Percentiles rank a stretch among this genome's conserved stretches.
These are phyloP conservation scores for Argentina anserina DNA, from an alignment of 306 rosid species.

Conservation along the genomic window DNA sequence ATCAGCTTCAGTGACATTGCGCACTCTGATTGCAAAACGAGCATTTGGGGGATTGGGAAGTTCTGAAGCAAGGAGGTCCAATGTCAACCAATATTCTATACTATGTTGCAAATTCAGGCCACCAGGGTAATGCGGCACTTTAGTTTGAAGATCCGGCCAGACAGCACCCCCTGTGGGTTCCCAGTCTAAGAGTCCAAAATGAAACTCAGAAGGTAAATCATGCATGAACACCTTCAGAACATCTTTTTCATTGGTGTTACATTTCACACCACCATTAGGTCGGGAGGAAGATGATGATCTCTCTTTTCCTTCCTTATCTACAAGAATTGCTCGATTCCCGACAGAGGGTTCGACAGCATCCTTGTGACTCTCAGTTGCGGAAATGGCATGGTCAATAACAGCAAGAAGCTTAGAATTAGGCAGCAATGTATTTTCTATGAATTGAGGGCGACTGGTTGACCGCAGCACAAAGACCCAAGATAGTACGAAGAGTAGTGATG, in stretches of 20 bases:
- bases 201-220: constrained; percentile 62
- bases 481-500: constrained; percentile 44
- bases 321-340: constrained; percentile 45
- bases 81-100: constrained; percentile 77
- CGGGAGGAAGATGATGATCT: constrained; percentile 5
- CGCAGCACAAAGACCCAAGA: constrained; percentile 67
- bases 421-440: constrained; percentile 27
- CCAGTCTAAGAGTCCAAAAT: constrained; percentile 71
- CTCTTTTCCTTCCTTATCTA: constrained; percentile 27
- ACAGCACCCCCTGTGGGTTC: constrained; percentile 34
- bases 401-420: constrained; percentile 36
- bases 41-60: constrained; percentile 38
- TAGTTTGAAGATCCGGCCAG: constrained; percentile 60
- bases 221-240: constrained; percentile 66
- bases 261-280: constrained; percentile 11
- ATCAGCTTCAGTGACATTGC: constrained; percentile 64
- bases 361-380: constrained; percentile 14
- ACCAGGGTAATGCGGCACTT: constrained; percentile 61
- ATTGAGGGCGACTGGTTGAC: constrained; percentile 29
- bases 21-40: constrained; percentile 45
- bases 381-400: constrained; percentile 7
- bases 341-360: constrained; percentile 22
- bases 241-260: constrained; percentile 20
- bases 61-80: constrained; percentile 71
- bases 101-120: constrained; percentile 80